A percentile compares a stretch with the other conserved stretches of the same genome.
These are phyloP conservation scores for Hondaea fermentalgiana DNA, from an alignment of 108 stramenopile genomes.

Conservation along the genomic window DNA sequence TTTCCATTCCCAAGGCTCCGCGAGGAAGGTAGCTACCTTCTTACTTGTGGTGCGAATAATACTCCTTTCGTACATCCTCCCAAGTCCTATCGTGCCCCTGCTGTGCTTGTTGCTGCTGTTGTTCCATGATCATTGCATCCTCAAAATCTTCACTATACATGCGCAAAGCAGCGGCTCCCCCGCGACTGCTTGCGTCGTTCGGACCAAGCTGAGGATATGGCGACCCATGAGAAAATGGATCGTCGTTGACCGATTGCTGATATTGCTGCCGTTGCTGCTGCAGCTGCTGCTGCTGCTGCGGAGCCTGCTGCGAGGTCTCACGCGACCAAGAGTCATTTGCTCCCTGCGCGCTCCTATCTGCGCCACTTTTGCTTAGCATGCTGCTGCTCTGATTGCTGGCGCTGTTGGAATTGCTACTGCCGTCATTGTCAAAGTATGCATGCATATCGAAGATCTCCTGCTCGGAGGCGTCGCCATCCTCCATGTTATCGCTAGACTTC, in stretches of 20 bases:
- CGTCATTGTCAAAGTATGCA: not conserved
- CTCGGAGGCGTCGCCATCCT: not conserved
- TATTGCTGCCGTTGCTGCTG: too few relatives aligned
- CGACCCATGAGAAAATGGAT: too few relatives aligned
- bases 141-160: not conserved
- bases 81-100: not conserved
- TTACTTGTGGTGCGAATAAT: not conserved
- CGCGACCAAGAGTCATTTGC: too few relatives aligned
- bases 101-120: not conserved
- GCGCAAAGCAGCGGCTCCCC: not conserved
- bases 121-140: not conserved
- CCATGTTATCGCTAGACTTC: not conserved
- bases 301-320: too few relatives aligned
- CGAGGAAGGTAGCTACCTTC: not conserved
- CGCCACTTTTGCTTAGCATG: too few relatives aligned
- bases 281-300: too few relatives aligned
- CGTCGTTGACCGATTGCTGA: too few relatives aligned
- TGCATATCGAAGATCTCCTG: not conserved
- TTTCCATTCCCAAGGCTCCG: too few relatives aligned
- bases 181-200: not conserved
- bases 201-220: not conserved
- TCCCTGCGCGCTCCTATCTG: too few relatives aligned
- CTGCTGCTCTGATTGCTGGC: not conserved
- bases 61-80: not conserved
- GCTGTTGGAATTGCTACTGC: not conserved